Base-by-base conservation (phyloP, 805 yeast genomes). In the Millerozyma acaciae region DNA sequence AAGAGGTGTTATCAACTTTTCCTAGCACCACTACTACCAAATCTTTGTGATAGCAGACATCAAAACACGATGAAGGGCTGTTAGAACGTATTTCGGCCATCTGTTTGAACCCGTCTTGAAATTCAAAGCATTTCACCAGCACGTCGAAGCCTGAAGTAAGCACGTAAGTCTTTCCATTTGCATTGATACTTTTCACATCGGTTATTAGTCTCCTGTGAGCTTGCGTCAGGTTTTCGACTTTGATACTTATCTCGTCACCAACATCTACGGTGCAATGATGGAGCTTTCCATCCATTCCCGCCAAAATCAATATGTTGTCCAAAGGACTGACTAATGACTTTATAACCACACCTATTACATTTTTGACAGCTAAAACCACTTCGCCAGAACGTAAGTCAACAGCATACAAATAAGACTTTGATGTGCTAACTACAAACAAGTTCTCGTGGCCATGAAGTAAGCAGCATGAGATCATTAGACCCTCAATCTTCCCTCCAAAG, bases 91-190 rank as follows among this genome's bases (percentile, higher is more conserved):
- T 39, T 7, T 47, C 53, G 15, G 40, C 31, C 0, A 52, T 33
- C 8, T 8, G 28, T 4, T 16, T 13, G 13, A 35, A 22, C 8
- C 31, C 30, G 2, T 51, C 27, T 16, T 40, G 27, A 19, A 37
- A 31, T 5, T 28, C 23, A 34, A 69, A 55, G 22, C 70, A 49
- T 30, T 58, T 65, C 2, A 79, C 34, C 15, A 48, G 50, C 33
- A 62, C 56, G 53, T 82, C 89, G 72, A 80, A 71, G 3, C 88
- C 86, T 40, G 76, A 58, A 1, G 84, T 70, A 8, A 72, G 61
- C 14, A 80, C 43, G 42, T 63, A 69, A 13, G 62, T 60, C 4
- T 48, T 34, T 1, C 35, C 50, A 1, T 42, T 41, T 24, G 37
- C 36, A 1, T 30, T 18, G 3, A 50, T 40, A 20, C 55, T 22